Percentiles rank a stretch among this genome's conserved stretches.
These are phyloP conservation scores for Citrus reticulata DNA, from an alignment of 345 rosid genomes.

Conservation along the genomic window DNA sequence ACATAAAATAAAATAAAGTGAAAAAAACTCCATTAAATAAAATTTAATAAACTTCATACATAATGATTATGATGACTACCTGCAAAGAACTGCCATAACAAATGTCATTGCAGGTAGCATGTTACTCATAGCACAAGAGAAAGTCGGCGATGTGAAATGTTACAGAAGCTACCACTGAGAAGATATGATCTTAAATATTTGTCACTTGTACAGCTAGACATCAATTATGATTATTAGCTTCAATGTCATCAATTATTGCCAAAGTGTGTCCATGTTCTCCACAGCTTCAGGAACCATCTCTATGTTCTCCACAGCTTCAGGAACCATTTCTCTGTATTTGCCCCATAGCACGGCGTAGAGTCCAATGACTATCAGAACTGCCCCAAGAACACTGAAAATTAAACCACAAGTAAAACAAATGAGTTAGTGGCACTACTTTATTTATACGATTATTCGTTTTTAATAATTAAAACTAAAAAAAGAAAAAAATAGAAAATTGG, in stretches of 20 bases:
- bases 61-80: too few species aligned
- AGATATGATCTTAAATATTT: too few species aligned
- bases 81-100: too few species aligned
- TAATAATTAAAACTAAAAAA: neutral
- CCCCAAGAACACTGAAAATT: conserved; percentile 53
- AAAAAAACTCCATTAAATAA: too few species aligned
- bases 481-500: neutral
- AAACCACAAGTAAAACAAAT: neutral
- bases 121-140: too few species aligned
- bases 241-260: neutral
- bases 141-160: too few species aligned
- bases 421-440: neutral
- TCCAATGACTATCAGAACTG: conserved; percentile 56
- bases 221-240: conserved; percentile 2
- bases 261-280: conserved; percentile 23
- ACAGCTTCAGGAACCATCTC: too few species aligned
- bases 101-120: too few species aligned
- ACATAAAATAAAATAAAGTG: too few species aligned
- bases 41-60: too few species aligned
- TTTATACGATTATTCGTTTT: neutral
- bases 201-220: too few species aligned
- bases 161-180: too few species aligned
- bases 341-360: conserved; percentile 89
- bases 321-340: conserved; percentile 60
- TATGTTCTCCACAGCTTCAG: conserved; percentile 17